phyloP scores from a whole-genome alignment of 805 yeast species.

The Nakazawaea pomicola region DNA sequence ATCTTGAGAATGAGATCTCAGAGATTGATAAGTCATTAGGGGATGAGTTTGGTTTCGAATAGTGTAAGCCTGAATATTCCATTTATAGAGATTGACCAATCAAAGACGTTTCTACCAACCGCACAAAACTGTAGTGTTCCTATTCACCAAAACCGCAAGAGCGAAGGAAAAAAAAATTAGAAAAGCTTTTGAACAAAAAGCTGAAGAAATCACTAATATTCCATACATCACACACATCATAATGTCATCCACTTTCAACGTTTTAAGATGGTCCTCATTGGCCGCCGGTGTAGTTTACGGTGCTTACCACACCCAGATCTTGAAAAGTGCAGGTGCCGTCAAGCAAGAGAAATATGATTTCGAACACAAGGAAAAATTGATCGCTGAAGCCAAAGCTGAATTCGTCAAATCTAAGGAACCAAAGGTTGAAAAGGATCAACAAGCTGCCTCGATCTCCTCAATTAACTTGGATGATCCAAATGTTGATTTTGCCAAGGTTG shows the following conservation, averaged over 20 bases:
- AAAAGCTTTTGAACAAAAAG: not conserved
- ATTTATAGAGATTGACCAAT: too few species aligned
- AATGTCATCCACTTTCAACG: slow-evolving; percentile 37
- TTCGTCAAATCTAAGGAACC: slow-evolving; percentile 60
- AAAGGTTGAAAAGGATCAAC: slow-evolving; percentile 31
- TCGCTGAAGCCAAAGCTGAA: slow-evolving; percentile 85
- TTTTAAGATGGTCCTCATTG: slow-evolving; percentile 88
- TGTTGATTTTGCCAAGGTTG: slow-evolving; percentile 73
- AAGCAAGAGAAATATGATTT: slow-evolving; percentile 54
- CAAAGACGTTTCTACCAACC: not conserved
- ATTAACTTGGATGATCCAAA: slow-evolving; percentile 84
- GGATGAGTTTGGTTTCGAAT: slow-evolving; percentile 31
- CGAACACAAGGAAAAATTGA: slow-evolving; percentile 65
- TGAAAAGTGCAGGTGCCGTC: slow-evolving; percentile 56
- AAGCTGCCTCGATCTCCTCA: slow-evolving; percentile 39
- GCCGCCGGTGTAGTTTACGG: slow-evolving; percentile 89
- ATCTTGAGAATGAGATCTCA: slow-evolving; percentile 45
- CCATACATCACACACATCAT: not conserved
- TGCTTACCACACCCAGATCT: slow-evolving; percentile 70
- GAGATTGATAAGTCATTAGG: slow-evolving; percentile 50
- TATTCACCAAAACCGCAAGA: not conserved
- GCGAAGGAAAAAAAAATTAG: not conserved
- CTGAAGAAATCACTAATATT: not conserved
- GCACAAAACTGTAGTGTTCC: not conserved
- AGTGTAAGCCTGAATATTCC: not conserved